These are phyloP conservation scores for Monosporascus cannonballus DNA, from an alignment of 2,329 filamentous ascomycete species.

Conservation along the genomic window DNA sequence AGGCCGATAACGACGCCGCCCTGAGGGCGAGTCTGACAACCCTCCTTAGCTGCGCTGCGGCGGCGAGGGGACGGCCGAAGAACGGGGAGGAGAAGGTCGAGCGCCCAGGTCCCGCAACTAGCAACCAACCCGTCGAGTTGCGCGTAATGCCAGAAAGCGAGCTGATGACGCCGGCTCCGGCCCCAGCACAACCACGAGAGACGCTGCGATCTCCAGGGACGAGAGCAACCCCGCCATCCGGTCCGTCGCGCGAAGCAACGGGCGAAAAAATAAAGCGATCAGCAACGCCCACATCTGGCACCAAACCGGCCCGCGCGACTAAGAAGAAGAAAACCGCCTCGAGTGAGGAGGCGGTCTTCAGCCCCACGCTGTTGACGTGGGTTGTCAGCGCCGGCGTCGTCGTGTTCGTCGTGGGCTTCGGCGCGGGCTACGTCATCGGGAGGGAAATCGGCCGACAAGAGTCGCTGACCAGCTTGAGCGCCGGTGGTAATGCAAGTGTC, in stretches of 20 bases:
- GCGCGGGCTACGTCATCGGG: slow-evolving; percentile 62
- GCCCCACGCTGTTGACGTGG: slow-evolving; percentile 58
- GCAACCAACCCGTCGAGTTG: slow-evolving; percentile 51
- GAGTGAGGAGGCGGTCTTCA: slow-evolving; percentile 39
- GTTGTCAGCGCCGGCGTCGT: slow-evolving; percentile 62
- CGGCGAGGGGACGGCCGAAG: slow-evolving; percentile 76
- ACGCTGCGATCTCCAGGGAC: slow-evolving; percentile 10
- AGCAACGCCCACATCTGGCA: slow-evolving; percentile 28
- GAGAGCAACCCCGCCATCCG: slow-evolving; percentile 3
- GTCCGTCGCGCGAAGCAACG: slow-evolving; percentile 12
- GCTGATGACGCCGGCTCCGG: slow-evolving; percentile 35
- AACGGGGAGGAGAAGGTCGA: slow-evolving; percentile 34
- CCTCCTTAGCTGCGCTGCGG: slow-evolving; percentile 87
- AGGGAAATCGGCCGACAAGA: slow-evolving; percentile 61
- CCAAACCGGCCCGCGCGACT: slow-evolving; percentile 37
- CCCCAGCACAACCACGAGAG: slow-evolving; percentile 14
- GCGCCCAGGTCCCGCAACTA: slow-evolving; percentile 35
- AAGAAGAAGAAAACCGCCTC: slow-evolving; percentile 54
- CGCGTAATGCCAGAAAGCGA: slow-evolving; percentile 57
- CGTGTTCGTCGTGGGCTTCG: slow-evolving; percentile 62
- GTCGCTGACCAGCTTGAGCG: slow-evolving; percentile 35
- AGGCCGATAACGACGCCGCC: slow-evolving; percentile 87
- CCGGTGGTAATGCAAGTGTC: slow-evolving; percentile 36
- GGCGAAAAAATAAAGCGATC: slow-evolving; percentile 46
- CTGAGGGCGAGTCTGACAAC: slow-evolving; percentile 91